Conservation (phyloP, 345 rosid species). For the Draba incana region DNA sequence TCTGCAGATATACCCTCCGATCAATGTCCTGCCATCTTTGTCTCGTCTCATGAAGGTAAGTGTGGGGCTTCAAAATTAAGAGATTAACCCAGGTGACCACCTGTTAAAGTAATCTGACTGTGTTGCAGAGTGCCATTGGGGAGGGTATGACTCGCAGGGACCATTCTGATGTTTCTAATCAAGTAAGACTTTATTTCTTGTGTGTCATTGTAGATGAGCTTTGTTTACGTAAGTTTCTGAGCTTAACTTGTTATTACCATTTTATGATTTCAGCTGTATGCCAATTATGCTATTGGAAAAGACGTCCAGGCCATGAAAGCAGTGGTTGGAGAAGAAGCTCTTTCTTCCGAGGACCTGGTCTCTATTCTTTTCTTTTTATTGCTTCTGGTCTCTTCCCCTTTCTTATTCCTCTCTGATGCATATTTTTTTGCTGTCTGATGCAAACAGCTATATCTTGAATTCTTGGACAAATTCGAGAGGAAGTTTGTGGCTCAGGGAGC, state of each 20-base stretch:
- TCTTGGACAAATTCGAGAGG: conserved; percentile 93
- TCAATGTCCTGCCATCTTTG: conserved; percentile 87
- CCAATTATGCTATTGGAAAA: conserved; percentile 95
- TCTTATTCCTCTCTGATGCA: neutral
- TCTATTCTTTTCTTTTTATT: conserved; percentile 27
- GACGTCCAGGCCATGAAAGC: conserved; percentile 99
- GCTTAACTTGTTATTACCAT: neutral
- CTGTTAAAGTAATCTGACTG: conserved; percentile 4
- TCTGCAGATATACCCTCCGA: conserved; percentile 88
- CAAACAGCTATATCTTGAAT: conserved; percentile 86
- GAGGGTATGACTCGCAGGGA: conserved; percentile 95
- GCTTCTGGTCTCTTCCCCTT: neutral
- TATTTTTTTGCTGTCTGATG: conserved; percentile 15
- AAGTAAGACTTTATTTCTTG: conserved; percentile 50
- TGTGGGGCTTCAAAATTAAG: conserved; percentile 1
- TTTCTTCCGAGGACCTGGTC: conserved; percentile 96
- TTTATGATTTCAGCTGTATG: conserved; percentile 66
- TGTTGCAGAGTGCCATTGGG: conserved; percentile 89
- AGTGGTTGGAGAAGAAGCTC: conserved; percentile 99
- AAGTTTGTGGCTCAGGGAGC: conserved; percentile 94
- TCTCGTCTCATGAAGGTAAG: conserved; percentile 97
- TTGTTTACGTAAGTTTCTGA: conserved; percentile 10
- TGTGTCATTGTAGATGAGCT: neutral
- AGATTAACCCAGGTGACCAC: neutral
- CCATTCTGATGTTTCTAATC: conserved; percentile 94